Base-by-base conservation (phyloP, 1,284 basidiomycete genomes). In the Cryptococcus hybrid region DNA sequence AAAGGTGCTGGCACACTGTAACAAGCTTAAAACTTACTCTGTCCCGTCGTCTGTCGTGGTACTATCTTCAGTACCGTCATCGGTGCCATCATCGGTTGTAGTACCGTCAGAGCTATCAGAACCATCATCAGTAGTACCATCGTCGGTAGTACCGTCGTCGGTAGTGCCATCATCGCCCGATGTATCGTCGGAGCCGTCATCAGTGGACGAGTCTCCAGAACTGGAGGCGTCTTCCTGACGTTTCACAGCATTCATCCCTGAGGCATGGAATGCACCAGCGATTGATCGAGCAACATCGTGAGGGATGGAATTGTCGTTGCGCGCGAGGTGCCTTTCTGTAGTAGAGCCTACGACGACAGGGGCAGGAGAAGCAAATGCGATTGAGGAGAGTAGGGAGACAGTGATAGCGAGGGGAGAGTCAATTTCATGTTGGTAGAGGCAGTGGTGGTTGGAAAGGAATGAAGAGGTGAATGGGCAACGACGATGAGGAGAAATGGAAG, bases 401-500 rank as follows among this genome's bases (percentile, higher is more conserved):
- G 55, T 30, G 40, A 60, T 11, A 3, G 55, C 15, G 44, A 54
- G 34, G 7, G 55, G 39, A 54, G 42, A 7, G 55, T 51, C 51
- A 60, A 44, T 35, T 51, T 56, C 58, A 60, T 60, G n/a, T 37
- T 60, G 46, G 37, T 3, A 49, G 40, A 6, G 24, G 39, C 45
- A n/a, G 37, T 6, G 35, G 48, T 50, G 24, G 4, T 24, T 24
- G 30, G 40, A 18, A 18, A 18, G 37, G 38, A 39, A 35, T 15
- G 18, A 35, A 51, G 35, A 51, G 37, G 50, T 36, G 38, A n/a
- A 40, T 52, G 18, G 18, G 18, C 18, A 18, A 18, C 18, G 18
- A 8, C 12, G 13, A 34, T 38, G 46, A 35, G 30, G 12, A 44
- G 5, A 11, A 36, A 40, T 38, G 18, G 49, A 8, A 40, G 39